Percentiles rank a stretch among this genome's conserved stretches.
Conservation (phyloP, 441 rosid genomes). For the Melastoma candidum region DNA sequence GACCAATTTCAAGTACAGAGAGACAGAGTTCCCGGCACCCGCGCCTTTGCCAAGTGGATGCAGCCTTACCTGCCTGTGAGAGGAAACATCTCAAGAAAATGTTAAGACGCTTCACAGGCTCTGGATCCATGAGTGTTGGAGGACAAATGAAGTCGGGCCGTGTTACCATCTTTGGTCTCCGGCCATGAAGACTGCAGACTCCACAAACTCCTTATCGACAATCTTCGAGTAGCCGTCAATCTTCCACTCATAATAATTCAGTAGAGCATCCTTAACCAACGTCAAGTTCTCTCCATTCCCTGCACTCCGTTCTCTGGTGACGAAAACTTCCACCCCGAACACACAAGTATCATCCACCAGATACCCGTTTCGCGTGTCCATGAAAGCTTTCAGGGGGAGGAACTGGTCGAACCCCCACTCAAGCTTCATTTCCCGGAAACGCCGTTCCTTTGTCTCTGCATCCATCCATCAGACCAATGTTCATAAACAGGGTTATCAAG, state of each 20-base stretch:
- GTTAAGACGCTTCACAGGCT: background rate
- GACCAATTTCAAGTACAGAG: conserved; percentile 30
- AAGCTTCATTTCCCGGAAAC: conserved; percentile 27
- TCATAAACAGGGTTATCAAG: too few species aligned
- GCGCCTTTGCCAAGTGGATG: conserved; percentile 28
- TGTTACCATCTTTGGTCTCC: conserved; percentile 30
- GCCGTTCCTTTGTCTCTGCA: conserved; percentile 21
- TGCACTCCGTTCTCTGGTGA: conserved; percentile 36
- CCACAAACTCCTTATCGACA: conserved; percentile 3
- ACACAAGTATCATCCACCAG: conserved; percentile 32
- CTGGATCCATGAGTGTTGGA: background rate
- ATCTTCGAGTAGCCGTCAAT: conserved; percentile 25
- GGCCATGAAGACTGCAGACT: conserved; percentile 16
- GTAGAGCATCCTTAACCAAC: conserved; percentile 23
- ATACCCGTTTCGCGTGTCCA: conserved; percentile 25
- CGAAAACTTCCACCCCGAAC: conserved; percentile 61
- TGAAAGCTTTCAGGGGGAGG: conserved; percentile 17
- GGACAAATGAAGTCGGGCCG: background rate
- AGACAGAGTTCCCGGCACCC: conserved; percentile 22
- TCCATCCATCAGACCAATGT: conserved; percentile 9
- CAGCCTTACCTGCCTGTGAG: conserved; percentile 29
- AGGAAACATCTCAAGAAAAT: background rate
- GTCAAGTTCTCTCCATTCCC: conserved; percentile 50
- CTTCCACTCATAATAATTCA: conserved; percentile 24
- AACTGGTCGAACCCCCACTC: conserved; percentile 36